These are phyloP conservation scores for Ogataea angusta DNA, from an alignment of 805 yeast species.

Conservation along the genomic window DNA sequence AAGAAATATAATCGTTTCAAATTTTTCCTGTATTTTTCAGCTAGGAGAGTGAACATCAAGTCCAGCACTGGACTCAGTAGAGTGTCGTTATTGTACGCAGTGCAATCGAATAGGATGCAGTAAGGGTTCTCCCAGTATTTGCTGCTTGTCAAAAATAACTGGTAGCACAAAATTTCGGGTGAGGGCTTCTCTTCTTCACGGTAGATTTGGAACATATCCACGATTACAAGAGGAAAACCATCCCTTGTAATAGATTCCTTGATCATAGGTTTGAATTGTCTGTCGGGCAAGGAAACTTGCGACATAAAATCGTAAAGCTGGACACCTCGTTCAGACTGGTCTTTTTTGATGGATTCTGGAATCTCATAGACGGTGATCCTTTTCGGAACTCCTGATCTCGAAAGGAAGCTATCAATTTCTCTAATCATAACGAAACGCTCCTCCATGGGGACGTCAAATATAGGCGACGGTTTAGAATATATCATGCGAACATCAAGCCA, in stretches of 20 bases:
- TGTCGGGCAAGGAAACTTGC: slow-evolving; percentile 54
- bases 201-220: slow-evolving; percentile 43
- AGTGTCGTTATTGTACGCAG: slow-evolving; percentile 42
- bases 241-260: slow-evolving; percentile 67
- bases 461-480: slow-evolving; percentile 18
- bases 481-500: slow-evolving; percentile 34
- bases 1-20: slow-evolving; percentile 53
- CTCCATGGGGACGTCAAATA: slow-evolving; percentile 13
- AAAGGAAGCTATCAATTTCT: slow-evolving; percentile 45
- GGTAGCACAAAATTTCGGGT: slow-evolving; percentile 52
- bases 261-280: slow-evolving; percentile 44
- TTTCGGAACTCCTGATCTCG: slow-evolving; percentile 57
- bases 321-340: slow-evolving; percentile 43
- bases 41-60: slow-evolving; percentile 35
- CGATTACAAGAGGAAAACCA: slow-evolving; percentile 65
- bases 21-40: slow-evolving; percentile 48
- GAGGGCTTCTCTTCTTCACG: slow-evolving; percentile 30
- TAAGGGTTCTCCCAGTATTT: slow-evolving; percentile 71
- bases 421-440: slow-evolving; percentile 31
- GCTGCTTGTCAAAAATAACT: slow-evolving; percentile 60
- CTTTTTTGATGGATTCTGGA: slow-evolving; percentile 49
- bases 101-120: slow-evolving; percentile 64
- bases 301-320: slow-evolving; percentile 72
- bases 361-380: slow-evolving; percentile 54
- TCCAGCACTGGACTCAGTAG: slow-evolving; percentile 12